phyloP scores from a whole-genome alignment of 805 yeast species.

The Maudiozyma turicensis region DNA sequence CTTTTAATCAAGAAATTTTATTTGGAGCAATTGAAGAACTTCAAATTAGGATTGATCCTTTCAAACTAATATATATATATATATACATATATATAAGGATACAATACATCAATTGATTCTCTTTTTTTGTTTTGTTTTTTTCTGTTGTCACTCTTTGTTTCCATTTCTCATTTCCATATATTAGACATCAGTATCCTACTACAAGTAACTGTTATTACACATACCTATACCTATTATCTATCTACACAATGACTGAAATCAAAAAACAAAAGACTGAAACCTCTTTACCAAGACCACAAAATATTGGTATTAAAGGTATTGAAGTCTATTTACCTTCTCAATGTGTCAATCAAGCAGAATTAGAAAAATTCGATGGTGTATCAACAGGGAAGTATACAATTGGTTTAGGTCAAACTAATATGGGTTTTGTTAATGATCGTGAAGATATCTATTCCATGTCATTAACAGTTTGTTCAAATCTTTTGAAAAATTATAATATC shows the following conservation, averaged over 20 bases:
- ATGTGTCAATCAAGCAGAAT: slow-evolving; percentile 77
- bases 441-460: slow-evolving; percentile 93
- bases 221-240: no score
- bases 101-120: no score
- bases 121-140: no score
- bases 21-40: no score
- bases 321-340: slow-evolving; percentile 84
- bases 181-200: no score
- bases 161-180: no score
- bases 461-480: slow-evolving; percentile 74
- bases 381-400: slow-evolving; percentile 95
- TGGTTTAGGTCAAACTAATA: slow-evolving; percentile 96
- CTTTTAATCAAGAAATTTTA: no score
- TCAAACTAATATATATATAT: no score
- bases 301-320: slow-evolving; percentile 94
- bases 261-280: slow-evolving; percentile 24
- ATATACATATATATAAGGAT: no score
- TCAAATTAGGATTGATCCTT: no score
- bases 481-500: slow-evolving; percentile 71
- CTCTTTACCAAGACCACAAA: slow-evolving; percentile 44
- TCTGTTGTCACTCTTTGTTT: no score
- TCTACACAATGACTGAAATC: slow-evolving; percentile 7
- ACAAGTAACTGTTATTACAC: neutral
- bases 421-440: slow-evolving; percentile 95
- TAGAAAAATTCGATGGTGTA: slow-evolving; percentile 77